phyloP scores from a whole-genome alignment of 2,329 filamentous ascomycete genomes.

The Bipolaris zeicola region DNA sequence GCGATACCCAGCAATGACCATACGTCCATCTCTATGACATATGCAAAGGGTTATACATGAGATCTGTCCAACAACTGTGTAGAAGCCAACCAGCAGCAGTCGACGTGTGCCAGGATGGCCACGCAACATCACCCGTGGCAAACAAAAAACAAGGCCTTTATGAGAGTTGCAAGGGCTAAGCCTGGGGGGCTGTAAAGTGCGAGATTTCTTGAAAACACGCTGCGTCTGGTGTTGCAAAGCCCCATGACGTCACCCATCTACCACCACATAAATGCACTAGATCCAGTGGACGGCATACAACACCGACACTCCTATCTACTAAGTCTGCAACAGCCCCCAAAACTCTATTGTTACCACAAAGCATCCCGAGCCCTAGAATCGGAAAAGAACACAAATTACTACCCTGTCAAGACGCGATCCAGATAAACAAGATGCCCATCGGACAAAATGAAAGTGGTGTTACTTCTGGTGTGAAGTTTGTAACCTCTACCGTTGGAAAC shows the following conservation, averaged over 20 bases:
- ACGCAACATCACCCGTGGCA: neutral
- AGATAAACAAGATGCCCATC: slow-evolving; percentile 40
- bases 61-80: neutral
- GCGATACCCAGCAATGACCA: neutral
- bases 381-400: slow-evolving; percentile 1
- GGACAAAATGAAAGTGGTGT: slow-evolving; percentile 52
- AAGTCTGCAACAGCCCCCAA: slow-evolving; percentile 9
- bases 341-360: slow-evolving; percentile 5
- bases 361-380: neutral
- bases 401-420: neutral
- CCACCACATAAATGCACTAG: slow-evolving; percentile 13
- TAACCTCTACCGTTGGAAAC: slow-evolving; percentile 62
- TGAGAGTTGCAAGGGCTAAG: neutral
- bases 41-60: neutral
- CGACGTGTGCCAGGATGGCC: neutral
- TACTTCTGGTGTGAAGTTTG: slow-evolving; percentile 60
- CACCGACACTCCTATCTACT: slow-evolving; percentile 7
- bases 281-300: slow-evolving; percentile 1
- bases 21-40: neutral
- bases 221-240: slow-evolving; percentile 7
- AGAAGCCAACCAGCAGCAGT: neutral
- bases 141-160: neutral
- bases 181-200: neutral
- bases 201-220: slow-evolving; percentile 8
- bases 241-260: slow-evolving; percentile 17